These are phyloP conservation scores for Clathrospora elynae DNA, from an alignment of 2,329 filamentous ascomycete species.

Conservation along the genomic window DNA sequence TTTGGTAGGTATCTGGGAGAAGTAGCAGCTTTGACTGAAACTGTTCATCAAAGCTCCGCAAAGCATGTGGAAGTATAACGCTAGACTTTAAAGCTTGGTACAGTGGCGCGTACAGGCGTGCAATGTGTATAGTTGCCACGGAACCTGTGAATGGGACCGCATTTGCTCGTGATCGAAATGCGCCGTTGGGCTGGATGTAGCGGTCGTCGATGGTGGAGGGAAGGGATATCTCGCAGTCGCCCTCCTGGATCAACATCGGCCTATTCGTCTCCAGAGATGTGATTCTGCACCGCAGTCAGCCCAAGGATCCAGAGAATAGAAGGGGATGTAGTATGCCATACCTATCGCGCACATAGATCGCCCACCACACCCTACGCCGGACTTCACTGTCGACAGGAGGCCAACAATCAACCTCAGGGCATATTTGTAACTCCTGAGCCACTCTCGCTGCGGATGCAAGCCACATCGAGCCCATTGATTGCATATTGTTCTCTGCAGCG, in stretches of 20 bases:
- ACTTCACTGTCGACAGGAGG: slow-evolving; percentile 81
- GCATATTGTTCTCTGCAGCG: slow-evolving; percentile 83
- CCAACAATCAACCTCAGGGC: slow-evolving; percentile 75
- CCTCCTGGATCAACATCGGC: slow-evolving; percentile 81
- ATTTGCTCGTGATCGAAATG: slow-evolving; percentile 47
- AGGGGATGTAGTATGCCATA: slow-evolving; percentile 41
- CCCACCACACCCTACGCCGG: slow-evolving; percentile 90
- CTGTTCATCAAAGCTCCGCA: slow-evolving; percentile 81
- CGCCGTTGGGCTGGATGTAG: slow-evolving; percentile 64
- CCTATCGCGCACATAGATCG: slow-evolving; percentile 88
- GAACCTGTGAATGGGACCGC: slow-evolving; percentile 67
- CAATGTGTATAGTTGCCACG: slow-evolving; percentile 78
- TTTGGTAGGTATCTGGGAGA: slow-evolving; percentile 76
- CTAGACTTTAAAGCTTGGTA: slow-evolving; percentile 70
- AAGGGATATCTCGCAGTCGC: slow-evolving; percentile 82
- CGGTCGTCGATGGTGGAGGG: slow-evolving; percentile 83
- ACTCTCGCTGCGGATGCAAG: slow-evolving; percentile 78
- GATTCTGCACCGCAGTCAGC: slow-evolving; percentile 57
- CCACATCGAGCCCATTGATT: slow-evolving; percentile 85
- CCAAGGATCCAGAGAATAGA: not conserved
- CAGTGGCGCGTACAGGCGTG: slow-evolving; percentile 76
- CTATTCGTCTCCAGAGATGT: slow-evolving; percentile 80
- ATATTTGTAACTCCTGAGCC: slow-evolving; percentile 81
- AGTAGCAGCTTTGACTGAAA: slow-evolving; percentile 75
- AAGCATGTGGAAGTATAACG: slow-evolving; percentile 66